Conservation (phyloP, 1,284 basidiomycete genomes). For the Chiua sp. region DNA sequence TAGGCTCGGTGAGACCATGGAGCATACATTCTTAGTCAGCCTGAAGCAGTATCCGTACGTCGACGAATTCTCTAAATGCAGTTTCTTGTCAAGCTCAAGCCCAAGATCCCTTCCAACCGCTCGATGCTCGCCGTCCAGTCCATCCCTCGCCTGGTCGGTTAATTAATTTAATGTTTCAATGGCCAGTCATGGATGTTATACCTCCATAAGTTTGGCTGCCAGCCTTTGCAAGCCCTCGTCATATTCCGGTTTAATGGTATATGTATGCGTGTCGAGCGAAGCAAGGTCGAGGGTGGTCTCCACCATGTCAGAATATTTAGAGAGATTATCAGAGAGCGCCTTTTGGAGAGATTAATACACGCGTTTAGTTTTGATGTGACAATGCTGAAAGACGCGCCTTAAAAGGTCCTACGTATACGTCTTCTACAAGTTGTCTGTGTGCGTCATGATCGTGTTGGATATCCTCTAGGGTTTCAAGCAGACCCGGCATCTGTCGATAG, state of each 20-base stretch:
- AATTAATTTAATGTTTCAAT: no score
- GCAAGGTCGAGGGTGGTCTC: constrained; percentile 95
- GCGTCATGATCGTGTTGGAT: constrained; percentile 55
- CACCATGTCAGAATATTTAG: constrained; percentile 92
- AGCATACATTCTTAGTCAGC: constrained; percentile 84
- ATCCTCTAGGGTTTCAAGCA: constrained; percentile 68
- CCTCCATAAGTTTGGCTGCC: constrained; percentile 69
- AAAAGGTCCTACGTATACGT: constrained; percentile 68
- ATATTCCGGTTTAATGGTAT: constrained; percentile 93
- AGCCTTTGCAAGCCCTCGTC: constrained; percentile 78
- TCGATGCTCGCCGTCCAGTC: constrained; percentile 85
- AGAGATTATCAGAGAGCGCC: constrained; percentile 68
- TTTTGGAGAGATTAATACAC: constrained; percentile 34
- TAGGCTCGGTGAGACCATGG: neutral
- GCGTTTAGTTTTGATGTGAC: neutral
- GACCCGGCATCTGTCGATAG: constrained; percentile 69
- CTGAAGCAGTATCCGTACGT: constrained; percentile 95
- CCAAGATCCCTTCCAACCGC: constrained; percentile 75
- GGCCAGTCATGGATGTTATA: constrained; percentile 23
- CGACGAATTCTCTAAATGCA: constrained; percentile 94
- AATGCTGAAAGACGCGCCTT: constrained; percentile 48
- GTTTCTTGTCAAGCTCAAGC: constrained; percentile 94
- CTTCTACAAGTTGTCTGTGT: constrained; percentile 63
- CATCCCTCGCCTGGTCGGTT: constrained; percentile 65
- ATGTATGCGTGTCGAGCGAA: constrained; percentile 85